Conservation (phyloP, 257 asterid genomes). For the Rehmannia glutinosa region DNA sequence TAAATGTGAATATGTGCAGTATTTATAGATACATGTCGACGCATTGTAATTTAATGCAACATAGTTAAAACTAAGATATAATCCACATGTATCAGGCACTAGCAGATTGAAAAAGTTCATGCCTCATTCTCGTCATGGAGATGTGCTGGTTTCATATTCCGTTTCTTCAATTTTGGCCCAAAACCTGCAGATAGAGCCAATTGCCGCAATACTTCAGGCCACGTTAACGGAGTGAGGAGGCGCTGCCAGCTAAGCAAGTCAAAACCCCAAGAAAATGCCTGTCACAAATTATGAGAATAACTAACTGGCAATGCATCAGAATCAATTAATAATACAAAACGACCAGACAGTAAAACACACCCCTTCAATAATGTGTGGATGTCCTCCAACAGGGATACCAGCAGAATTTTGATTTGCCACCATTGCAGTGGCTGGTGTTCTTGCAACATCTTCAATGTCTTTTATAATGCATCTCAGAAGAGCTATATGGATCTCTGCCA, state of each 20-base stretch:
- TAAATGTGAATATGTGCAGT: too few relatives aligned
- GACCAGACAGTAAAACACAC: constrained; percentile 30
- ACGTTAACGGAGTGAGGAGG: constrained; percentile 71
- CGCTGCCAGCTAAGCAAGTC: constrained; percentile 79
- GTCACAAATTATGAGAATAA: constrained; percentile 24
- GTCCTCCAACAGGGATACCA: constrained; percentile 69
- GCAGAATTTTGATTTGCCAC: constrained; percentile 53
- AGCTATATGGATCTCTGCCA: constrained; percentile 83
- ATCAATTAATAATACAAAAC: constrained; percentile 9
- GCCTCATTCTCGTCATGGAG: constrained; percentile 64
- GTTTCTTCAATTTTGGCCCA: constrained; percentile 76
- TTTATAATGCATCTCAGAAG: constrained; percentile 63
- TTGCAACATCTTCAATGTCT: constrained; percentile 83
- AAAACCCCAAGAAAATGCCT: constrained; percentile 96
- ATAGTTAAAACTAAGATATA: not conserved
- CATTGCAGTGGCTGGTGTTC: constrained; percentile 44
- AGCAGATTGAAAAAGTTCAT: constrained; percentile 21
- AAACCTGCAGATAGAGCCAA: constrained; percentile 90
- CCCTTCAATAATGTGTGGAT: constrained; percentile 82
- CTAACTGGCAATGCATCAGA: constrained; percentile 13
- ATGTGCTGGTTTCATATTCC: constrained; percentile 26
- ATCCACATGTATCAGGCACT: constrained; percentile 1
- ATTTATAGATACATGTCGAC: not conserved
- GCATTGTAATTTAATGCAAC: not conserved
- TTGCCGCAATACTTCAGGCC: constrained; percentile 95